Evolutionary conservation across 1,284 basidiomycete species (phyloP).

Genomic region (Ustilago curta): DNA sequence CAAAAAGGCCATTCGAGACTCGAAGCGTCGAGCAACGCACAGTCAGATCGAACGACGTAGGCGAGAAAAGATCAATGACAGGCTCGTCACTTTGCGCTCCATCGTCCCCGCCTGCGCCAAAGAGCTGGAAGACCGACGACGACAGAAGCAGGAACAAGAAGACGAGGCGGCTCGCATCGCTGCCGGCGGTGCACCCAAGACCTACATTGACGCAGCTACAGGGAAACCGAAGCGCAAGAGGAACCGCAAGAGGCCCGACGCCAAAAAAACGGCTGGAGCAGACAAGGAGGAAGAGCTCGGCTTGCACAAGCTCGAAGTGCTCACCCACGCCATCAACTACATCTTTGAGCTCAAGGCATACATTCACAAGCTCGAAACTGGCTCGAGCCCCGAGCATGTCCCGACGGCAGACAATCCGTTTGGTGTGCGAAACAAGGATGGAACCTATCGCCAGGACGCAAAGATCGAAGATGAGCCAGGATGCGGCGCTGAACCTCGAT

Average conservation of each 20-base stretch:
- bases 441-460: slow-evolving; percentile 30
- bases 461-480: slow-evolving; percentile 43
- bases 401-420: slow-evolving; percentile 51
- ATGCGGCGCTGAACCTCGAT: slow-evolving; percentile 7
- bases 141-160: slow-evolving; percentile 53
- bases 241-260: slow-evolving; percentile 51
- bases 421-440: slow-evolving; percentile 31
- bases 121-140: slow-evolving; percentile 54
- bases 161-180: slow-evolving; percentile 51
- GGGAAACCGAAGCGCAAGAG: slow-evolving; percentile 60
- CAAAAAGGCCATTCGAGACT: slow-evolving; percentile 53
- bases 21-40: slow-evolving; percentile 61
- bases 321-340: slow-evolving; percentile 65
- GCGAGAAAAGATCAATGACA: slow-evolving; percentile 68
- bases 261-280: slow-evolving; percentile 30
- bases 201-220: slow-evolving; percentile 47
- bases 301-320: slow-evolving; percentile 62
- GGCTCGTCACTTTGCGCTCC: slow-evolving; percentile 63
- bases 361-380: slow-evolving; percentile 57
- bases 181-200: slow-evolving; percentile 46
- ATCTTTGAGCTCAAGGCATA: slow-evolving; percentile 61
- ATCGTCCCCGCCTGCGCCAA: slow-evolving; percentile 64
- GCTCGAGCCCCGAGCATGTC: slow-evolving; percentile 23
- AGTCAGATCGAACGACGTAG: slow-evolving; percentile 67
- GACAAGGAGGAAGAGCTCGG: slow-evolving; percentile 62